Base-by-base conservation (phyloP, 352 stramenopile species). In the Globisporangium lucens region DNA sequence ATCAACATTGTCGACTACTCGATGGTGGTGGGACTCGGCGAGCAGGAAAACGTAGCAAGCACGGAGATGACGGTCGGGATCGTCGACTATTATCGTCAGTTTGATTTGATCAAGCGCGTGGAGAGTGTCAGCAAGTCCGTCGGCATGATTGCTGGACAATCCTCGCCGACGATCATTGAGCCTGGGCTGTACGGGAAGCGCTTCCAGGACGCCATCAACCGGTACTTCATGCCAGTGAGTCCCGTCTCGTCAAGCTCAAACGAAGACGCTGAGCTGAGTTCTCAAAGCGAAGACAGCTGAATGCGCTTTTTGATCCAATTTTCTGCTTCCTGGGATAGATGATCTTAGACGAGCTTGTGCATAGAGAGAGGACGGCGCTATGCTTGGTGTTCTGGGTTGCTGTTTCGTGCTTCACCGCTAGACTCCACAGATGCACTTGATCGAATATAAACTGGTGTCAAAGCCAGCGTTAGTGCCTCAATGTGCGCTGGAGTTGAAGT, bases 1-100 rank as follows among this genome's bases (percentile, higher is more conserved):
- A 98, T 99, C 63, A 99, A 99, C 77, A 98, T 99, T 47, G 87
- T 99, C 56, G 98, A 99, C 77, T 99, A 99, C 67, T 99, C 96
- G 17, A 98, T 99, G 80, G 81, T 99, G n/a, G 90, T 99, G 10
- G 76, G 98, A 63, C 61, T 98, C 86, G 49, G 68, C 12, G 66
- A 90, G 73, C 64, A 72, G 7, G 30, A 57, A 6, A n/a, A 46
- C 1, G 47, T 35, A 12, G 58, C 58, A 8, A 77, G 75, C 63
- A 83, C 79, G 0, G 77, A 87, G 69, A 96, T 99, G 70, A 96
- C 98, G 15, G 93, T 99, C 24, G 98, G 97, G 6, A 99, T 99
- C 65, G 99, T 99, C 75, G 98, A 99, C 82, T 99, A 99, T 70
- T 92, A 99, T 81, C 83, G 97, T 6, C 97, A 98, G 66, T 99